Base-by-base conservation (phyloP, 2,329 filamentous ascomycete genomes). In the Sporothrix brunneoviolacea region DNA sequence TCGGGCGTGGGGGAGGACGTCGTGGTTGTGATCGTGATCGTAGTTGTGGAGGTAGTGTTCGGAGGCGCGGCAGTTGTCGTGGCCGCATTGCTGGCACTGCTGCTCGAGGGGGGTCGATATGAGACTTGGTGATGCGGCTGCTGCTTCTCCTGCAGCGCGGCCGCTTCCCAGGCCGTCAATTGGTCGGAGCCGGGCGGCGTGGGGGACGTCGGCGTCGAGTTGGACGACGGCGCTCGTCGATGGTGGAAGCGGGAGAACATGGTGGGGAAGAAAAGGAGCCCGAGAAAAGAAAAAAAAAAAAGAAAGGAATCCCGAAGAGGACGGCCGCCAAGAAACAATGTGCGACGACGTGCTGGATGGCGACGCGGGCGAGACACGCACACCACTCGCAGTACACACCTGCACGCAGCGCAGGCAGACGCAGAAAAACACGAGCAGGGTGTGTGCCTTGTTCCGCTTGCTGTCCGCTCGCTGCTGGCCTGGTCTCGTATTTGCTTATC, bases 181-280 rank as follows among this genome's bases (percentile, higher is more conserved):
- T 71, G 72, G 51, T 80, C 76, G 48, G 71, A 21, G 21, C 16
- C 41, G 13, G 48, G 44, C n/a, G 48, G 68, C 22, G 70, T 61
- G 5, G 78, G 76, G 30, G 77, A 79, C 21, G 72, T 69, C 54
- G 77, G 77, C 30, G 73, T 69, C 52, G 77, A 76, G 65, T 73
- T 77, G n/a, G n/a, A n/a, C 50, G 77, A 80, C 57, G 72, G 71
- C 42, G 70, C 76, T 60, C 77, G 74, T 59, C 77, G 74, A 59
- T 80, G 77, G 59, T 80, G 77, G 65, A 81, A 80, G 60, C 77
- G 76, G 42, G 80, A 69, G 64, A 58, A 58, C 57, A 58, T 58
- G 49, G 32, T 27, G 19, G 15, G n/a, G 3, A n/a, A 24, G n/a
- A 16, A 30, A 10, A 7, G 33, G 15, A 13, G 35, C 3, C 9